Percentiles rank a stretch among this genome's conserved stretches.
Evolutionary conservation across 768 basidiomycete genomes (phyloP).

Genomic region (Cubamyces sp.): DNA sequence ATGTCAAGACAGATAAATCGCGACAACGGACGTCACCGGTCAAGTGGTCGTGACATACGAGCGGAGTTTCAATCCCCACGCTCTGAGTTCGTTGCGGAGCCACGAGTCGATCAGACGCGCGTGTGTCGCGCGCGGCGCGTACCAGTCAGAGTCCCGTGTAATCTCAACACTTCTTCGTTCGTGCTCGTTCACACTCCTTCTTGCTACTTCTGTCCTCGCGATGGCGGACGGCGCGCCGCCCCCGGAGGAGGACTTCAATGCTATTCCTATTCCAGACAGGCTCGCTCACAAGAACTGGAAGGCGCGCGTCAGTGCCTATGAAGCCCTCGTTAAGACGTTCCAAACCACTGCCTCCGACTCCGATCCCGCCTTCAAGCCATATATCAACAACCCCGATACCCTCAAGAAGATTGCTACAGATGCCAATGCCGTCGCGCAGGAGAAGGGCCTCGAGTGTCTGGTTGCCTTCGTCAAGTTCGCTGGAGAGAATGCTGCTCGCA

Average conservation of each 20-base stretch:
- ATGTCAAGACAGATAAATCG: too few relatives aligned
- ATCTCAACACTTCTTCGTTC: slow-evolving; percentile 16
- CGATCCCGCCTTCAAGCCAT: slow-evolving; percentile 93
- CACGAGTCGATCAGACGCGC: slow-evolving; percentile 11
- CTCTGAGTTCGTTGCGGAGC: slow-evolving; percentile 6
- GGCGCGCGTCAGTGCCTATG: slow-evolving; percentile 92
- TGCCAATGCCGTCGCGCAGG: slow-evolving; percentile 95
- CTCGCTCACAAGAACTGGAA: slow-evolving; percentile 99
- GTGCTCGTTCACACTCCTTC: slow-evolving; percentile 15
- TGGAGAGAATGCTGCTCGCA: slow-evolving; percentile 84
- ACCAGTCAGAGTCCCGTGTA: slow-evolving; percentile 11
- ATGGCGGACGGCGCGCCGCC: slow-evolving; percentile 90
- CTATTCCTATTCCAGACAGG: slow-evolving; percentile 76
- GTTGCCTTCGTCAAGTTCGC: slow-evolving; percentile 87
- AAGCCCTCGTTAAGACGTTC: slow-evolving; percentile 84
- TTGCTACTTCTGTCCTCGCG: slow-evolving; percentile 23
- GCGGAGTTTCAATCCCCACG: neutral
- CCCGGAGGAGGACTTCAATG: slow-evolving; percentile 91
- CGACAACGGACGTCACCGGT: neutral
- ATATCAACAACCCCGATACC: slow-evolving; percentile 73
- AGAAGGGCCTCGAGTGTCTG: slow-evolving; percentile 93
- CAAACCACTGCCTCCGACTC: slow-evolving; percentile 88
- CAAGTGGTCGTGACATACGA: neutral
- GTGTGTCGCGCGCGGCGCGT: slow-evolving; percentile 19
- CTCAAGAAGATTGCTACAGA: slow-evolving; percentile 90